phyloP scores from a whole-genome alignment of 352 stramenopile genomes.

The Paralagenidium karlingii region DNA sequence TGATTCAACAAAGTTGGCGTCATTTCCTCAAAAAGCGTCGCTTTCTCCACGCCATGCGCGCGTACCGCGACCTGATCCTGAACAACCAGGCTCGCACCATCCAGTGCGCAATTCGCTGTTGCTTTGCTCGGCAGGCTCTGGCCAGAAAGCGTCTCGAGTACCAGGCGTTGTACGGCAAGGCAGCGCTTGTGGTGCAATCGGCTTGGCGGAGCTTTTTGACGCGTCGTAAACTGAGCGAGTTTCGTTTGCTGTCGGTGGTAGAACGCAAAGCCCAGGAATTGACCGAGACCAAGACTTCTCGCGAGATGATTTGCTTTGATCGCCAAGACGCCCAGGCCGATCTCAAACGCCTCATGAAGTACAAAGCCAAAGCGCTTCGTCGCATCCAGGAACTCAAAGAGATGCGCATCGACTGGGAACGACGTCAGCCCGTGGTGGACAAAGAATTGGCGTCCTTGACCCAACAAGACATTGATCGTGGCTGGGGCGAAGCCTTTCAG shows the following conservation, averaged over 20 bases:
- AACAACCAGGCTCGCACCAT: constrained; percentile 15
- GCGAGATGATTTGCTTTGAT: constrained; percentile 65
- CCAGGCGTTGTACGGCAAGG: constrained; percentile 30
- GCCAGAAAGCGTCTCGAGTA: constrained; percentile 23
- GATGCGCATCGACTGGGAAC: constrained; percentile 73
- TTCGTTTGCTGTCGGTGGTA: constrained; percentile 50
- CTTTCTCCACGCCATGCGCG: background rate
- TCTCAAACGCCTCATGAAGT: constrained; percentile 56
- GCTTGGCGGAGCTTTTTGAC: constrained; percentile 57
- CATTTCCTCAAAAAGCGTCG: constrained; percentile 2
- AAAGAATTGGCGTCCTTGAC: constrained; percentile 51
- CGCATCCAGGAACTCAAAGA: constrained; percentile 65
- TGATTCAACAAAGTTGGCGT: constrained; percentile 64
- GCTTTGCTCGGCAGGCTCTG: constrained; percentile 23
- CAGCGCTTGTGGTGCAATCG: constrained; percentile 45
- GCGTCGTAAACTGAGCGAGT: constrained; percentile 38
- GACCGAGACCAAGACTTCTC: constrained; percentile 32
- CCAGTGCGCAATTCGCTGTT: constrained; percentile 52
- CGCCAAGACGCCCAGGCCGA: constrained; percentile 41
- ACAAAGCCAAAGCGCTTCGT: constrained; percentile 54
- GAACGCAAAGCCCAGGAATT: constrained; percentile 45
- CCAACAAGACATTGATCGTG: constrained; percentile 54
- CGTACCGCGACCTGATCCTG: background rate
- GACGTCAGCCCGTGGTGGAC: constrained; percentile 53
- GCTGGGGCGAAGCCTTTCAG: constrained; percentile 65